Percentiles rank a stretch among this genome's conserved stretches.
Evolutionary conservation across 2,329 filamentous ascomycete species (phyloP).

Genomic region (Alternaria novae-zelandiae): DNA sequence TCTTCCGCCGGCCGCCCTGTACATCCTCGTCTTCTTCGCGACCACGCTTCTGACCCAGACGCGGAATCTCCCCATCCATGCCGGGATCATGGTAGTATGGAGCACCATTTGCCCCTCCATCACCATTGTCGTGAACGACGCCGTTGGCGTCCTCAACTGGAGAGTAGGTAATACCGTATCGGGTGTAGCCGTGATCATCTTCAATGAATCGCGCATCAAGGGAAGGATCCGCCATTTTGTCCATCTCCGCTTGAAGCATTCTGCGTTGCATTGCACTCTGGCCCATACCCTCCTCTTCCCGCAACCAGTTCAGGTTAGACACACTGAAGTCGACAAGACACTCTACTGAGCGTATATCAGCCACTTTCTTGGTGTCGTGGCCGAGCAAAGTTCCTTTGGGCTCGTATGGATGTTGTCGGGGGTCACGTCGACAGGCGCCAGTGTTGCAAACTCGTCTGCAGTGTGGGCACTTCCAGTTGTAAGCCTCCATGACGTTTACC

Average conservation of each 20-base stretch:
- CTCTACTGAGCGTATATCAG: constrained; percentile 90
- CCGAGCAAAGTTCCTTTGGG: constrained; percentile 88
- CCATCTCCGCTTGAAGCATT: constrained; percentile 60
- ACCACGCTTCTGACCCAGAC: constrained; percentile 40
- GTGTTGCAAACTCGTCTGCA: constrained; percentile 89
- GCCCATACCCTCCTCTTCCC: constrained; percentile 56
- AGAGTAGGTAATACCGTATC: constrained; percentile 53
- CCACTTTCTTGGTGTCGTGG: constrained; percentile 87
- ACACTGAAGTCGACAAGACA: constrained; percentile 87
- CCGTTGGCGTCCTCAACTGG: constrained; percentile 38
- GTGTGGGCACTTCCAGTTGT: constrained; percentile 86
- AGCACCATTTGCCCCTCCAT: constrained; percentile 17
- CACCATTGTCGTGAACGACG: constrained; percentile 34
- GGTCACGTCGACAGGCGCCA: constrained; percentile 72
- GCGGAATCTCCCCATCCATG: constrained; percentile 36
- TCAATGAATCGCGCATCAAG: constrained; percentile 53
- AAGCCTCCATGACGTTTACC: constrained; percentile 77
- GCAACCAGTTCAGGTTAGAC: constrained; percentile 86
- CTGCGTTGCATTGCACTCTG: constrained; percentile 57
- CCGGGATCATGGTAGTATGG: constrained; percentile 35
- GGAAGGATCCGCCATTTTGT: constrained; percentile 55
- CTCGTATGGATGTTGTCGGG: constrained; percentile 77
- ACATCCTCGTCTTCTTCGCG: constrained; percentile 38
- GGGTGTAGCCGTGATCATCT: constrained; percentile 45
- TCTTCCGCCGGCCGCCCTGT: constrained; percentile 22